Evolutionary conservation across 345 rosid genomes (phyloP).

Genomic region (Aquilaria yunnanensis): DNA sequence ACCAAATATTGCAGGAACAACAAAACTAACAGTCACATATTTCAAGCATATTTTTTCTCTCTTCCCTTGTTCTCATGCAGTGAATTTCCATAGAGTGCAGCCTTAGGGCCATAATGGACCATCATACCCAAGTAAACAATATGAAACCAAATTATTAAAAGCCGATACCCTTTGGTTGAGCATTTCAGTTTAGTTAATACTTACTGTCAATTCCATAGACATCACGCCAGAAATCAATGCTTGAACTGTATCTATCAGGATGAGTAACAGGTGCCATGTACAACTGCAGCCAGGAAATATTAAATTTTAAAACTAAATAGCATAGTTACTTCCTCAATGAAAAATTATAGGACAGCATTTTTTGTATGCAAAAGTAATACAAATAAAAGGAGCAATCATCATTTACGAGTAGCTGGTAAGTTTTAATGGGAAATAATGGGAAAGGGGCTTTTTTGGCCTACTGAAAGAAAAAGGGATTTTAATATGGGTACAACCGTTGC

Average conservation of each 20-base stretch:
- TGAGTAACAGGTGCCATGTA: conserved; percentile 96
- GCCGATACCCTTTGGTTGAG: too few species aligned
- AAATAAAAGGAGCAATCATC: not conserved
- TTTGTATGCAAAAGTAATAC: too few species aligned
- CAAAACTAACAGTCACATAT: too few species aligned
- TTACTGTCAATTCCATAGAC: conserved; percentile 98
- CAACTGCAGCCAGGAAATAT: conserved; percentile 43
- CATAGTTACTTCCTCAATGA: too few species aligned
- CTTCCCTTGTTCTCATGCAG: not conserved
- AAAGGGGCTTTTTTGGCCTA: not conserved
- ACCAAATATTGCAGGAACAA: too few species aligned
- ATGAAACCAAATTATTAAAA: not conserved
- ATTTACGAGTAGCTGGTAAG: not conserved
- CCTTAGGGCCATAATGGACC: not conserved
- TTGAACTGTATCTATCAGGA: conserved; percentile 84
- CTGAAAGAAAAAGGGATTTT: not conserved
- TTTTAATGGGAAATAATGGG: too few species aligned
- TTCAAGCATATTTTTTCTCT: too few species aligned
- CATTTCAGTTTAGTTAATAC: conserved; percentile 25
- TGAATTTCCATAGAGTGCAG: not conserved
- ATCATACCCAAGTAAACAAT: too few species aligned
- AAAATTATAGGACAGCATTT: too few species aligned
- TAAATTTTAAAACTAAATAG: conserved; percentile 18
- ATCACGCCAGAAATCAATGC: conserved; percentile 97
- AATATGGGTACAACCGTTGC: conserved; percentile 43